Percentiles rank a stretch among this genome's conserved stretches.
phyloP scores from a whole-genome alignment of 305 asterid species.

The Ilex paraguariensis region DNA sequence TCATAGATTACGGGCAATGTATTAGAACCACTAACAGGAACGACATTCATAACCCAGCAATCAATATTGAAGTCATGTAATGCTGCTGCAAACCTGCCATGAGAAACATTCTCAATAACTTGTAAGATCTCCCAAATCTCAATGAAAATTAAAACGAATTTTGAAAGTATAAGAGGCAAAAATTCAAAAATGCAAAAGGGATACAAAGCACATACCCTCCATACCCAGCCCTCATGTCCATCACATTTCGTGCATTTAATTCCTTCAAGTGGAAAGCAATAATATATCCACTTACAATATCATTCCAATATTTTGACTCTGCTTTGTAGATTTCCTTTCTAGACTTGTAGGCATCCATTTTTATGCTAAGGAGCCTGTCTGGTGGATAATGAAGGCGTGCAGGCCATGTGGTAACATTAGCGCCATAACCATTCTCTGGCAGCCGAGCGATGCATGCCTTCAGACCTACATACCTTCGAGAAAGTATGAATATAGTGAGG shows the following conservation, averaged over 20 bases:
- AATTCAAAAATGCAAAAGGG: not conserved
- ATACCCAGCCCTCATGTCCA: slow-evolving; percentile 76
- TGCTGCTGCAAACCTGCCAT: slow-evolving; percentile 58
- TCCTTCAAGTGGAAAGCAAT: slow-evolving; percentile 36
- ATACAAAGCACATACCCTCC: slow-evolving; percentile 45
- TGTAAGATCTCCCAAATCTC: slow-evolving; percentile 2
- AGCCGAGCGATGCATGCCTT: slow-evolving; percentile 47
- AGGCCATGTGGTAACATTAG: slow-evolving; percentile 51
- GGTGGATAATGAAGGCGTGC: slow-evolving; percentile 63
- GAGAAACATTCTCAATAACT: slow-evolving; percentile 1
- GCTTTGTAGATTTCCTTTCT: slow-evolving; percentile 63
- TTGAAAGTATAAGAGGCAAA: not conserved
- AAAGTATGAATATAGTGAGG: not conserved
- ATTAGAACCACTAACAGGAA: slow-evolving; percentile 48
- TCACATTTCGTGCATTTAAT: slow-evolving; percentile 39
- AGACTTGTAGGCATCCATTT: slow-evolving; percentile 58
- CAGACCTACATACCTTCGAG: slow-evolving; percentile 33
- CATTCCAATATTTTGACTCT: slow-evolving; percentile 46
- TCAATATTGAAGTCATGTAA: slow-evolving; percentile 40
- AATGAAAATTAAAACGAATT: not conserved
- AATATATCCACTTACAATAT: slow-evolving; percentile 41
- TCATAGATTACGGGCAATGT: slow-evolving; percentile 60
- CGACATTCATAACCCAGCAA: slow-evolving; percentile 73
- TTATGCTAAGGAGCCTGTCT: slow-evolving; percentile 49
- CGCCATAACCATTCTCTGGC: slow-evolving; percentile 56